A percentile compares a stretch with the other conserved stretches of the same genome.
These are phyloP conservation scores for Chlorella sorokiniana DNA, from an alignment of 139 green algal genomes.

Conservation along the genomic window DNA sequence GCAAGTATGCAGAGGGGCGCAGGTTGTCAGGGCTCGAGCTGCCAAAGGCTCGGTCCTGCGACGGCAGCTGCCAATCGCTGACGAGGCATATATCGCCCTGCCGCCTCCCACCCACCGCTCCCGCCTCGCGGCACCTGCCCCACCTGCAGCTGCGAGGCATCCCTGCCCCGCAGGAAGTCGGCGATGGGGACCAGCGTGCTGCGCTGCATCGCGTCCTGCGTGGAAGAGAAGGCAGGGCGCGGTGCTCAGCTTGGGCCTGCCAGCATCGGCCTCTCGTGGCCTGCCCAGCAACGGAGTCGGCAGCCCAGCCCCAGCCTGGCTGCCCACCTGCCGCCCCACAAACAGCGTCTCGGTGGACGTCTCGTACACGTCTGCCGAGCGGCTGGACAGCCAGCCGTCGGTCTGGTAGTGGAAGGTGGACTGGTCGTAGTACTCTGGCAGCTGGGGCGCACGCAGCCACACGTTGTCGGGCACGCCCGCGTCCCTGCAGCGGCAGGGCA, in stretches of 20 bases:
- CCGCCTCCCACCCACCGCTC: too few species aligned
- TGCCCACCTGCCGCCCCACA: constrained; percentile 61
- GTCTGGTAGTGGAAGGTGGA: constrained; percentile 89
- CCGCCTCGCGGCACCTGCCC: too few species aligned
- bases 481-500: constrained; percentile 4
- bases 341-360: constrained; percentile 87
- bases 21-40: not conserved
- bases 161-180: constrained; percentile 45
- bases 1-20: not conserved
- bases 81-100: too few species aligned
- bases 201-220: constrained; percentile 89
- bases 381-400: constrained; percentile 83
- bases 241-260: not conserved
- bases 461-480: constrained; percentile 44
- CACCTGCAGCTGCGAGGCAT: constrained; percentile 18
- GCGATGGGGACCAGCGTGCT: constrained; percentile 61
- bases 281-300: too few species aligned
- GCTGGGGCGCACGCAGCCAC: constrained; percentile 65
- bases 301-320: too few species aligned
- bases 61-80: too few species aligned
- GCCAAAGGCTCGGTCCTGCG: not conserved
- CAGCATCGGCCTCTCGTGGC: not conserved
- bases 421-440: constrained; percentile 88
- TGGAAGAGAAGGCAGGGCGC: not conserved
- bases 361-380: constrained; percentile 79